Conservation (phyloP, 192 early-diverging fungal genomes). For the Mortierella claussenii region DNA sequence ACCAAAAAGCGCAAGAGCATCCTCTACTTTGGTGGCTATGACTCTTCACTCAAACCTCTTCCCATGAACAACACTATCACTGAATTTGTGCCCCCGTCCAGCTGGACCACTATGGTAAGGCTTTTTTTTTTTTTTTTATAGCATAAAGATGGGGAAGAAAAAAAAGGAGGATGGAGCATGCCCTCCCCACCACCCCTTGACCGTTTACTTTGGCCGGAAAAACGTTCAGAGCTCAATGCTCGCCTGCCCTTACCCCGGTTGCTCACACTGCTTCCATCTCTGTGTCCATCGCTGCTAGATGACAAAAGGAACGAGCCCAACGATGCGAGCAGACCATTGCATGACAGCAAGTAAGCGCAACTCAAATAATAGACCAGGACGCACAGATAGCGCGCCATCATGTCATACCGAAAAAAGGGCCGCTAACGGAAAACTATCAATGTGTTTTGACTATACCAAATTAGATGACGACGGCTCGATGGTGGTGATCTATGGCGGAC, state of each 20-base stretch:
- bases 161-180: too few relatives aligned
- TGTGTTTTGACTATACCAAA: too few relatives aligned
- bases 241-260: too few relatives aligned
- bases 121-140: background rate
- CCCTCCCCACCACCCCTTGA: too few relatives aligned
- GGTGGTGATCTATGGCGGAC: constrained; percentile 30
- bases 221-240: too few relatives aligned
- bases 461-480: constrained; percentile 37
- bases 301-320: constrained; percentile 12
- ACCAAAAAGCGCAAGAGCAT: constrained; percentile 21
- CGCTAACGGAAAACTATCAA: too few relatives aligned
- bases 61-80: constrained; percentile 7
- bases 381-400: background rate
- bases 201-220: too few relatives aligned
- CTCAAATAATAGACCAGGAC: background rate
- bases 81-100: constrained; percentile 23
- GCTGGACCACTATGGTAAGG: constrained; percentile 28
- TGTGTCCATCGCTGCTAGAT: too few relatives aligned
- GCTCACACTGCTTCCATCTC: background rate
- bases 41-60: background rate
- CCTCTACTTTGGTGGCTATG: constrained; percentile 45
- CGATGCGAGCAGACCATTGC: constrained; percentile 40
- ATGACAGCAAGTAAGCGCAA: constrained; percentile 29
- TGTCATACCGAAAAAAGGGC: background rate
- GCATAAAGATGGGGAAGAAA: background rate